Conservation (phyloP, 305 asterid genomes). For the Fraxinus greggii region DNA sequence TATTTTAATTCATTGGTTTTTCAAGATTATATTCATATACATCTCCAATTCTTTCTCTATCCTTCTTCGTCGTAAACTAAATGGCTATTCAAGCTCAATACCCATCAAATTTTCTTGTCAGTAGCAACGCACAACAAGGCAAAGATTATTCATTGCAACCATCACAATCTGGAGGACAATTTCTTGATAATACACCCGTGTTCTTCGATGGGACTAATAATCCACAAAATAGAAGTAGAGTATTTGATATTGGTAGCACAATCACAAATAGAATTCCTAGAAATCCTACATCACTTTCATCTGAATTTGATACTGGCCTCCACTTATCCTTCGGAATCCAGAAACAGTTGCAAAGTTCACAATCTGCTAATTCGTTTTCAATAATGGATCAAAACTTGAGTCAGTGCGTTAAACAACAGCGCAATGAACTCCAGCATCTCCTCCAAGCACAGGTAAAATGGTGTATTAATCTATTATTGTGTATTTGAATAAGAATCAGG, state of each 20-base stretch:
- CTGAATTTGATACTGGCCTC: slow-evolving; percentile 20
- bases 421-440: slow-evolving; percentile 20
- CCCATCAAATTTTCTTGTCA: slow-evolving; percentile 28
- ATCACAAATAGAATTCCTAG: neutral
- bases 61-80: neutral
- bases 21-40: neutral
- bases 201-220: slow-evolving; percentile 5
- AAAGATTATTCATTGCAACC: slow-evolving; percentile 22
- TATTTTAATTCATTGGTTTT: too few relatives aligned
- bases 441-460: slow-evolving; percentile 21
- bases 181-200: slow-evolving; percentile 21
- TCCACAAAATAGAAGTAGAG: slow-evolving; percentile 21
- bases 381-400: neutral
- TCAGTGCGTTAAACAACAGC: slow-evolving; percentile 15
- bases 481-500: neutral
- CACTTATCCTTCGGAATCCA: slow-evolving; percentile 23
- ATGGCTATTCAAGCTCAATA: slow-evolving; percentile 36
- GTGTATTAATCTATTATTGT: neutral
- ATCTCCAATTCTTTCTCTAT: neutral
- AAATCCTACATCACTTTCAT: neutral
- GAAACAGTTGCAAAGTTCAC: slow-evolving; percentile 10
- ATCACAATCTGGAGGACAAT: slow-evolving; percentile 15
- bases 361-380: neutral
- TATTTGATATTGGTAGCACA: neutral
- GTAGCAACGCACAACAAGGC: slow-evolving; percentile 6